Evolutionary conservation across 495 filamentous ascomycete genomes (phyloP).

Genomic region (Trichoderma gamsii): DNA sequence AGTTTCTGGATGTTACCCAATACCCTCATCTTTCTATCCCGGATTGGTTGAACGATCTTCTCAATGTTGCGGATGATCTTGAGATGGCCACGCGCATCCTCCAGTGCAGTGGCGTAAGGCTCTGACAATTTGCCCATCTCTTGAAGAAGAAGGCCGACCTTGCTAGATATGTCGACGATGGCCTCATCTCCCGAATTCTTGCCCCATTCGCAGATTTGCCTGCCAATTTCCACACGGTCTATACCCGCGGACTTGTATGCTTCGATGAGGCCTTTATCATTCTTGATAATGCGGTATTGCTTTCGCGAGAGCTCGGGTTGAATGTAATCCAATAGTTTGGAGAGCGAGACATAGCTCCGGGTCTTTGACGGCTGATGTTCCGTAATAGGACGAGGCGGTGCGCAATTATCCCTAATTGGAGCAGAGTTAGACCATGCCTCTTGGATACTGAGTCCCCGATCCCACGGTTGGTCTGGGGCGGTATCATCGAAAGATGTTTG

Average conservation of each 20-base stretch:
- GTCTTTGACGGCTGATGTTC: constrained; percentile 25
- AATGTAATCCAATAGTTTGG: constrained; percentile 70
- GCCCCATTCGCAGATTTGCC: constrained; percentile 95
- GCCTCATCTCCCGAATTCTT: constrained; percentile 81
- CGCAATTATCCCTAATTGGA: constrained; percentile 49
- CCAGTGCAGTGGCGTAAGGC: constrained; percentile 73
- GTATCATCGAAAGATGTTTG: constrained; percentile 25
- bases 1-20: constrained; percentile 83
- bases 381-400: constrained; percentile 39
- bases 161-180: constrained; percentile 84
- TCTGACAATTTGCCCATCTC: constrained; percentile 94
- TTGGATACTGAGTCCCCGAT: background rate
- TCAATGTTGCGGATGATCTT: constrained; percentile 93
- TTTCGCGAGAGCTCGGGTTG: constrained; percentile 80
- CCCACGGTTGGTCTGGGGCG: background rate
- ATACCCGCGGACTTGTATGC: constrained; percentile 76
- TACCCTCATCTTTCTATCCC: constrained; percentile 78
- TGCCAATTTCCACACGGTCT: constrained; percentile 74
- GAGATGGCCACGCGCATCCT: constrained; percentile 70
- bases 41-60: constrained; percentile 81
- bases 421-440: background rate
- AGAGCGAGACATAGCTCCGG: constrained; percentile 63
- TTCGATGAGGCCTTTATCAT: constrained; percentile 74
- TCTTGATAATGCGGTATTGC: constrained; percentile 86
- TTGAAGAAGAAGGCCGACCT: constrained; percentile 82